phyloP scores from a whole-genome alignment of 768 basidiomycete species.

The Termitomyces heimii region DNA sequence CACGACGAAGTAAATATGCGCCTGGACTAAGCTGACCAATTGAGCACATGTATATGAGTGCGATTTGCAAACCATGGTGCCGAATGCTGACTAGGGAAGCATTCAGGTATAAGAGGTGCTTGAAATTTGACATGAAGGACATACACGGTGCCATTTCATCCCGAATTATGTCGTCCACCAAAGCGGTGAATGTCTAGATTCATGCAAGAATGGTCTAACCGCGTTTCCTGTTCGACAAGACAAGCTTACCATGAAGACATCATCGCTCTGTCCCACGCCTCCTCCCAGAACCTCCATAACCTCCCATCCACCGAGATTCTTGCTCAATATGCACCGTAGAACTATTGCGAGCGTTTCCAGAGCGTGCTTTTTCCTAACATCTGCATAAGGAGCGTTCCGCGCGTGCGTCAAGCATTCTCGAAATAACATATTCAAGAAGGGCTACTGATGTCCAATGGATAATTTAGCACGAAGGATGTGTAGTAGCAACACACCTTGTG shows the following conservation, averaged over 20 bases:
- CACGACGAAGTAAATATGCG: conserved; percentile 61
- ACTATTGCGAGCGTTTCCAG: conserved; percentile 46
- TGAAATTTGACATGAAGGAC: conserved; percentile 4
- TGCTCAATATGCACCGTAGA: conserved; percentile 43
- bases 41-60: conserved; percentile 52
- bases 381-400: conserved; percentile 25
- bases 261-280: conserved; percentile 51
- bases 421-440: conserved; percentile 44
- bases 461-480: not conserved
- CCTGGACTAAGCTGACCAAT: conserved; percentile 62
- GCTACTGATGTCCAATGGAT: conserved; percentile 35
- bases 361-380: conserved; percentile 36
- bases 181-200: conserved; percentile 41
- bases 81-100: conserved; percentile 34
- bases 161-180: conserved; percentile 39
- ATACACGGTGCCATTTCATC: conserved; percentile 41
- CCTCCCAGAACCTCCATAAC: conserved; percentile 67
- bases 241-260: conserved; percentile 43
- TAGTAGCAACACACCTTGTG: conserved; percentile 41
- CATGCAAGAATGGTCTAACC: not conserved
- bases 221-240: not conserved
- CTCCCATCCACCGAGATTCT: conserved; percentile 64
- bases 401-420: conserved; percentile 36
- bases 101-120: not conserved
- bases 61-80: conserved; percentile 52